Evolutionary conservation across 2,329 filamentous ascomycete genomes (phyloP), one percentile per base, ranked within the genome.

Genomic region (Epichloe festucae): DNA sequence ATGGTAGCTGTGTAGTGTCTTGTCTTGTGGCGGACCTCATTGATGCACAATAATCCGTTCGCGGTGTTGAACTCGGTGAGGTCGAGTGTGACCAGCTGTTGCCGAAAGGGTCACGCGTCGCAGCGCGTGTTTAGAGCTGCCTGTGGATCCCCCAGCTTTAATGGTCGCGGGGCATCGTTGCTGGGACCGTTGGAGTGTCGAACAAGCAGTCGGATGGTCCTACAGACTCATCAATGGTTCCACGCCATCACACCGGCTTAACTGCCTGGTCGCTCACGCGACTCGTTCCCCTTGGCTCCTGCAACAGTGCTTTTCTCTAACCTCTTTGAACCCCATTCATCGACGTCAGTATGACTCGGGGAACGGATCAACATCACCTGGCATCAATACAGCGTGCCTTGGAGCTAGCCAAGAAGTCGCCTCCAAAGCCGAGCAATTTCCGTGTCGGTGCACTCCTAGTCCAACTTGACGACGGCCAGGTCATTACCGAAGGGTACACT

Each of bases 381-480:
- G 67, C 63, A 2, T 72, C 72, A 63, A 85, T 97, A 73, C 77
- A 73, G 51, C 72, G 84, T 52, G 89, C 89, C 39, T 78, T 97
- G 52, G 70, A 76, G n/a, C 75, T 89, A 56, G 90, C 93, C 12
- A 75, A 77, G 38, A 78, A 85, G 56, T 95, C 90, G 11, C 87
- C 88, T 2, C 88, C 89, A 31, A 89, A 85, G 61, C 85, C 90
- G 2, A 89, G 88, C 49, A 97, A 97, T 67, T 98, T 89, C 72
- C 82, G 91, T 54, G 90, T 98, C 21, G 93, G 93, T 42, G 93
- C 93, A n/a, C 67, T 95, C n/a, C 75, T 97, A 40, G 76, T 93
- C 19, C 74, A 81, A 53, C 65, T 73, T 14, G 68, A 69, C 34
- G 52, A 51, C 50, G 46, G 52, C 11, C 42, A 74, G 71, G 73